These are phyloP conservation scores for Saccharomycopsis fermentans DNA, from an alignment of 805 yeast genomes.

Conservation along the genomic window DNA sequence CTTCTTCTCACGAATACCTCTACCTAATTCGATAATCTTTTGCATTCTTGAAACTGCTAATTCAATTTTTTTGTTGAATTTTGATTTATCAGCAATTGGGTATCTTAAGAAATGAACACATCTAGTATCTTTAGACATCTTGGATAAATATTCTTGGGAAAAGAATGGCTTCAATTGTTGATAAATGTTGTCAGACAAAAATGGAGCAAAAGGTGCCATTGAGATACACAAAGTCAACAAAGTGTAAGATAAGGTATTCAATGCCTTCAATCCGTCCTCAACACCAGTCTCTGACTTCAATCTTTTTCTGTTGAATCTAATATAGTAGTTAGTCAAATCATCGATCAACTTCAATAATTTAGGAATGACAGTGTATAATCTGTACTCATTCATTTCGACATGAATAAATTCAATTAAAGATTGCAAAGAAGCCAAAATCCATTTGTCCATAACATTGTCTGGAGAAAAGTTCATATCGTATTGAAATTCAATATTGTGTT, in stretches of 20 bases:
- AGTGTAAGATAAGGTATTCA: conserved; percentile 87
- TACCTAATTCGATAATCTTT: conserved; percentile 89
- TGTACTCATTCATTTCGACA: conserved; percentile 79
- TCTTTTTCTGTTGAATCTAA: conserved; percentile 95
- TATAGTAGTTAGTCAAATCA: conserved; percentile 96
- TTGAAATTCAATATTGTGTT: conserved; percentile 56
- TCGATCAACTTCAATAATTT: conserved; percentile 81
- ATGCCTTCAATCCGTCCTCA: conserved; percentile 75
- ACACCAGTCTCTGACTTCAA: conserved; percentile 88
- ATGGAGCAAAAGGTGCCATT: conserved; percentile 99
- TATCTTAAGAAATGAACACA: conserved; percentile 92
- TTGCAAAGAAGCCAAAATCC: conserved; percentile 96
- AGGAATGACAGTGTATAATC: conserved; percentile 94
- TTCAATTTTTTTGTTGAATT: conserved; percentile 76
- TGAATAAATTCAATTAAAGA: conserved; percentile 80
- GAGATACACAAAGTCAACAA: conserved; percentile 82
- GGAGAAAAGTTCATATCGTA: conserved; percentile 58
- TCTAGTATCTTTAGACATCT: conserved; percentile 48
- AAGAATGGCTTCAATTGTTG: conserved; percentile 57
- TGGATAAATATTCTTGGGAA: conserved; percentile 44
- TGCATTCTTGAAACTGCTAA: conserved; percentile 92
- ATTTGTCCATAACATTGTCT: conserved; percentile 90
- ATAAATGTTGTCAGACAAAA: conserved; percentile 83
- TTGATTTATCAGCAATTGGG: conserved; percentile 73
- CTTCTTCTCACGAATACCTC: conserved; percentile 94